Conservation (phyloP, 2,329 filamentous ascomycete species). For the Cladophialophora yegresii region DNA sequence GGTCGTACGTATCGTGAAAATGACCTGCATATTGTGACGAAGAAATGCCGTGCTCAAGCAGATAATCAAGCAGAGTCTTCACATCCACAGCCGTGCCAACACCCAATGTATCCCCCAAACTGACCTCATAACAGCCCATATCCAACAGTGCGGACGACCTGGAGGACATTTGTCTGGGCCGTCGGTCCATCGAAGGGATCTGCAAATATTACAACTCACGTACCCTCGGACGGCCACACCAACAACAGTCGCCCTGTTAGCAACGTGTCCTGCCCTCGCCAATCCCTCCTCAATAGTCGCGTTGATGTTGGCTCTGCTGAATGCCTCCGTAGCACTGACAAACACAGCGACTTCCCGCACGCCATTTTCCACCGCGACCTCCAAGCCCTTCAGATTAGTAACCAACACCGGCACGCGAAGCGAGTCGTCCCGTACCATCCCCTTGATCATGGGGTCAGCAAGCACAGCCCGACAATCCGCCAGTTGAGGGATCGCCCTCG, state of each 20-base stretch:
- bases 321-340: conserved; percentile 47
- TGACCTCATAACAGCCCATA: conserved; percentile 88
- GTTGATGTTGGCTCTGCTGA: conserved; percentile 48
- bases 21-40: conserved; percentile 75
- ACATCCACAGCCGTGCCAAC: conserved; percentile 66
- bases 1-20: conserved; percentile 86
- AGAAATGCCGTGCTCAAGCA: conserved; percentile 57
- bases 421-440: background rate
- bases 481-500: conserved; percentile 83
- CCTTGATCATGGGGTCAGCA: conserved; percentile 11
- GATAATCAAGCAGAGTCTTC: conserved; percentile 40
- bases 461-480: conserved; percentile 40
- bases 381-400: conserved; percentile 49
- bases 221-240: conserved; percentile 43
- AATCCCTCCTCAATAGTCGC: conserved; percentile 46
- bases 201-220: conserved; percentile 47
- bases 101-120: conserved; percentile 85
- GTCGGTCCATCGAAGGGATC: conserved; percentile 57
- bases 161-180: conserved; percentile 54
- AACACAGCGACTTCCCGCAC: conserved; percentile 48
- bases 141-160: conserved; percentile 65
- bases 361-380: conserved; percentile 57
- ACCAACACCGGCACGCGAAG: conserved; percentile 45
- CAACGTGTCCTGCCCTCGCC: conserved; percentile 41
- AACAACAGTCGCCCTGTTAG: conserved; percentile 36